Conservation (phyloP, 768 basidiomycete genomes). For the Chalciporus chontae region DNA sequence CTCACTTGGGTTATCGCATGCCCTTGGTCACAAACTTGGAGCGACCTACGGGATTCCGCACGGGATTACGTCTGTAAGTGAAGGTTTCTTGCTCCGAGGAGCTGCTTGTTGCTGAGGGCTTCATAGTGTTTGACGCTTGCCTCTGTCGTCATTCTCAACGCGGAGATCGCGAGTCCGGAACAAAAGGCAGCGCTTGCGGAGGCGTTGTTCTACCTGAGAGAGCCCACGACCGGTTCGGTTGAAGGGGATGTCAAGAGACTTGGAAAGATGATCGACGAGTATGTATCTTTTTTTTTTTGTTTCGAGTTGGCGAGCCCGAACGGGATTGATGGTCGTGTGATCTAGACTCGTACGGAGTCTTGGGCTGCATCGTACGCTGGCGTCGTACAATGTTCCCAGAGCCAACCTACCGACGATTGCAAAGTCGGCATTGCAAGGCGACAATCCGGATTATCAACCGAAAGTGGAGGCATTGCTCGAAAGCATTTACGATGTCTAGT, state of each 20-base stretch:
- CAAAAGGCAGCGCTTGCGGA: conserved; percentile 60
- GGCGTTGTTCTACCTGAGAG: conserved; percentile 53
- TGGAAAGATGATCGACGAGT: conserved; percentile 54
- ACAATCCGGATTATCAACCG: conserved; percentile 34
- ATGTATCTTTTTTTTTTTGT: conserved; percentile 18
- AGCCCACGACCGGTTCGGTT: conserved; percentile 58
- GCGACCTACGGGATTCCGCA: conserved; percentile 75
- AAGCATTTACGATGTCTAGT: conserved; percentile 34
- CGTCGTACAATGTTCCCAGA: conserved; percentile 61
- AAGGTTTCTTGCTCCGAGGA: conserved; percentile 3
- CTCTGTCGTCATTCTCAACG: conserved; percentile 57
- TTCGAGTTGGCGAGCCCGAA: neutral
- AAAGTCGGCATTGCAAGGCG: conserved; percentile 18
- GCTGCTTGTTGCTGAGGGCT: neutral
- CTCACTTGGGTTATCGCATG: conserved; percentile 71
- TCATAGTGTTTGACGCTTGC: conserved; percentile 68
- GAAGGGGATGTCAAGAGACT: conserved; percentile 60
- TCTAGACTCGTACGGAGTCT: conserved; percentile 57
- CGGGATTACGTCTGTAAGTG: conserved; percentile 74
- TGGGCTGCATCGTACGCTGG: conserved; percentile 54
- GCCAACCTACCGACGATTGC: conserved; percentile 55
- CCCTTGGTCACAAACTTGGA: conserved; percentile 70
- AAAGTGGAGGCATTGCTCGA: conserved; percentile 51
- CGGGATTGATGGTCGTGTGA: conserved; percentile 3
- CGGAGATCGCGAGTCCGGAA: conserved; percentile 53